Base-by-base conservation (phyloP, 1,284 basidiomycete genomes). In the Rhizopogon parksii region DNA sequence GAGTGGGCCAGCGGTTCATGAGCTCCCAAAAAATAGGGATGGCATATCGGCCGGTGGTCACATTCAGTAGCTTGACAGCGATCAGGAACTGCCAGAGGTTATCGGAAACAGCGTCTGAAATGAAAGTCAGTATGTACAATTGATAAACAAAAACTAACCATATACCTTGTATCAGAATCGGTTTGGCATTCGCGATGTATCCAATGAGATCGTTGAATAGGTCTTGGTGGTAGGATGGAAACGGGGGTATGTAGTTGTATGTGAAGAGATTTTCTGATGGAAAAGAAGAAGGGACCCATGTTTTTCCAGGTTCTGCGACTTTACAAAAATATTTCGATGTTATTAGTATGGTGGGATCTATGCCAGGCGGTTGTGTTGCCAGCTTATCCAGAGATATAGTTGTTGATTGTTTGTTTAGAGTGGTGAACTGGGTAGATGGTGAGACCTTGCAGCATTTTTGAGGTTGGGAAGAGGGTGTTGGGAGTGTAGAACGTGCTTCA, bases 1-100 rank as follows among this genome's bases (percentile, higher is more conserved):
- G 74, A 0, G 73, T 79, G 1, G 76, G 72, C 79, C 81, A 86
- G 25, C 59, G 68, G 5, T 63, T 55, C 4, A 82, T 59, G 30
- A 86, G 64, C 15, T 68, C 60, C 71, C 75, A 78, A 59, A 85
- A 83, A 17, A 65, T 54, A 2, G 66, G 64, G 14, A 65, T 66
- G 8, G 65, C 64, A 4, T 40, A 60, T 34, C 59, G 63, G 2
- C 65, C 66, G 1, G 54, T 56, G 12, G 64, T 68, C 32, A 67
- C 64, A 15, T 65, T 65, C n/a, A 65, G 64, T n/a, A 65, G 42
- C 40, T 57, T 56, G 9, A 55, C 62, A 6, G 65, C 64, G 47
- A 68, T 56, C 15, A 65, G 59, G n/a, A 65, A 53, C 48, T 68
- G 67, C 63, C 63, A 65, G 0, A 60, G 63, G 45, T 68, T 53